A percentile compares a stretch with the other conserved stretches of the same genome.
phyloP scores from a whole-genome alignment of 2,329 filamentous ascomycete genomes.

The Colletotrichum tamarilloi region DNA sequence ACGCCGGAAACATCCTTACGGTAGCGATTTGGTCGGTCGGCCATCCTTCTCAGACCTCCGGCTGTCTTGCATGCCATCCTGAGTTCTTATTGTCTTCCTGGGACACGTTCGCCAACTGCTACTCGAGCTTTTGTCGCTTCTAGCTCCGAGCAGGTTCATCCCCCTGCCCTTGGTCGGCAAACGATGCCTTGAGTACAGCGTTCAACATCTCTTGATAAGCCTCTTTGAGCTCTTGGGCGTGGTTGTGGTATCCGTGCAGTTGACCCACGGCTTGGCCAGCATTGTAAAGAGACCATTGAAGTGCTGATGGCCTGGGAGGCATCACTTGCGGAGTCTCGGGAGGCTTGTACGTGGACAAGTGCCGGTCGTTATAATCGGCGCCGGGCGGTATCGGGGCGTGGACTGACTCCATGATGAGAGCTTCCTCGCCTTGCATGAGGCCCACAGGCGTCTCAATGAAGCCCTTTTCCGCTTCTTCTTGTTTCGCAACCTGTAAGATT shows the following conservation, averaged over 20 bases:
- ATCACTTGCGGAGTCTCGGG: slow-evolving; percentile 1
- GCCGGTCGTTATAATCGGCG: slow-evolving; percentile 14
- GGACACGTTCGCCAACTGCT: neutral
- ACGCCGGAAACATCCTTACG: no score
- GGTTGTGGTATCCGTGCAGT: slow-evolving; percentile 36
- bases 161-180: neutral
- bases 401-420: slow-evolving; percentile 15
- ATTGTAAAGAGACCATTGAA: slow-evolving; percentile 37
- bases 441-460: slow-evolving; percentile 4
- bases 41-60: neutral
- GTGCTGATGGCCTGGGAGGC: slow-evolving; percentile 14
- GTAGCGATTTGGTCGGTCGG: neutral
- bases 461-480: slow-evolving; percentile 8
- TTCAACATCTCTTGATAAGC: slow-evolving; percentile 37
- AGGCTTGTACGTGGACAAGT: slow-evolving; percentile 12
- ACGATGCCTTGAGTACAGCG: neutral
- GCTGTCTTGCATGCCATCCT: neutral
- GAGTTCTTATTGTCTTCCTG: neutral
- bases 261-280: slow-evolving; percentile 37
- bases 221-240: slow-evolving; percentile 39
- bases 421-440: slow-evolving; percentile 8
- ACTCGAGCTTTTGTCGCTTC: neutral
- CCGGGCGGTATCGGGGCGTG: slow-evolving; percentile 3
- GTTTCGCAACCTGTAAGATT: slow-evolving; percentile 40
- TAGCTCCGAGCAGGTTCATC: neutral